A percentile compares a stretch with the other conserved stretches of the same genome.
Conservation (phyloP, 148 eudicot genomes). For the Diospyros kaki region DNA sequence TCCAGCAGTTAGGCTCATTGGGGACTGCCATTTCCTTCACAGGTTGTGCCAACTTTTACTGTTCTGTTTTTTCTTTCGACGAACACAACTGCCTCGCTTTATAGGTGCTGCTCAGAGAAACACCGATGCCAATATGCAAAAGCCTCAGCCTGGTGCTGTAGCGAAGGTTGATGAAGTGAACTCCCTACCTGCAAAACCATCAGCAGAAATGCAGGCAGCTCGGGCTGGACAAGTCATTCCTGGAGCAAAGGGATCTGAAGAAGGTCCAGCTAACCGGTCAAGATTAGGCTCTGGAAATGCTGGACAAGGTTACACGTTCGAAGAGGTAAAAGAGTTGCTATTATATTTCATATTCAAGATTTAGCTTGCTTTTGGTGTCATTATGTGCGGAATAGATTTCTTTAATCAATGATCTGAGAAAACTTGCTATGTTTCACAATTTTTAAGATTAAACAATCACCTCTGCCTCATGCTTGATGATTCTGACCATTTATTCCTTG, state of each 20-base stretch:
- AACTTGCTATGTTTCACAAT: not conserved
- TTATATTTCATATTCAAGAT: not conserved
- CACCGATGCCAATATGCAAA: conserved; percentile 54
- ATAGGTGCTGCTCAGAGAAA: conserved; percentile 62
- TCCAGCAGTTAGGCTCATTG: conserved; percentile 97
- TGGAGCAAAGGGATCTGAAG: conserved; percentile 76
- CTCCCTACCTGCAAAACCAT: conserved; percentile 42
- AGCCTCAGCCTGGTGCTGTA: conserved; percentile 52
- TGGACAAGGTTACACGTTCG: conserved; percentile 98
- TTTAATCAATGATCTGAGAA: not conserved
- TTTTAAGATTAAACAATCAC: conserved; percentile 1
- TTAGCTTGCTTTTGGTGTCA: not conserved
- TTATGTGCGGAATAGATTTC: not conserved
- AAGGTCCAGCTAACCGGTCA: conserved; percentile 59
- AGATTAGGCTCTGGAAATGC: conserved; percentile 95
- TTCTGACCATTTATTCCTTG: not conserved
- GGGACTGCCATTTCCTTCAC: conserved; percentile 94
- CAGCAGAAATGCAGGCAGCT: conserved; percentile 42
- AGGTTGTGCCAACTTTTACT: conserved; percentile 93
- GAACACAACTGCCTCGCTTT: conserved; percentile 68
- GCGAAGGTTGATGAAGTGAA: conserved; percentile 73
- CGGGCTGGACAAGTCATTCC: conserved; percentile 51
- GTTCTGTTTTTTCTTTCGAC: conserved; percentile 87
- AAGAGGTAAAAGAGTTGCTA: conserved; percentile 53
- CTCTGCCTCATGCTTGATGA: not conserved